Conservation (phyloP, 1,284 basidiomycete species). For the Cutaneotrichosporon cavernicola region DNA sequence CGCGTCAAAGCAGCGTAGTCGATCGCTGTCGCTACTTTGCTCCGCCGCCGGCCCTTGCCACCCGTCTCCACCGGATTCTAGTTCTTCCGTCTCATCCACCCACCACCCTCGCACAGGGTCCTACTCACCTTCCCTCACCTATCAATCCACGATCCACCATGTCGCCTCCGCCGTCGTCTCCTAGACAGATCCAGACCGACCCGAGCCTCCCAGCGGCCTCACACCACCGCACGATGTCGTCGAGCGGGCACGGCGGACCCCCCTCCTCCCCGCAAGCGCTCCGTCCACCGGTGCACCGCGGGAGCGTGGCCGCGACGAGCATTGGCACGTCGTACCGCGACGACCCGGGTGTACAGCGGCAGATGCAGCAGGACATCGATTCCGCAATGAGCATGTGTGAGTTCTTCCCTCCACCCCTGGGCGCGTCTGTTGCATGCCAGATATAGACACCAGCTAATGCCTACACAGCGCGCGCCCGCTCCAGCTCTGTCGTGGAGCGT, state of each 20-base stretch:
- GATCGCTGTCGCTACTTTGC: neutral
- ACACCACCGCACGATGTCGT: conserved; percentile 24
- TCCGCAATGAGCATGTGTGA: conserved; percentile 50
- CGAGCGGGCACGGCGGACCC: neutral
- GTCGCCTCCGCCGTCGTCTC: conserved; percentile 32
- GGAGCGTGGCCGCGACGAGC: conserved; percentile 3
- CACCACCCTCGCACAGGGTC: neutral
- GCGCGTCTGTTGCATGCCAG: neutral
- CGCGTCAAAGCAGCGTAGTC: neutral
- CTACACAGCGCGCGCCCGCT: conserved; percentile 42
- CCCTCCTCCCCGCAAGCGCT: conserved; percentile 38
- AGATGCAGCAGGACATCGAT: conserved; percentile 51
- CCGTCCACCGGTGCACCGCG: conserved; percentile 14
- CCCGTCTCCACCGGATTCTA: neutral
- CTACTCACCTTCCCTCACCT: neutral
- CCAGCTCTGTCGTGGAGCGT: conserved; percentile 37
- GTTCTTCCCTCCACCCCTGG: conserved; percentile 17
- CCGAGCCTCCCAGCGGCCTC: conserved; percentile 26
- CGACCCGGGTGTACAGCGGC: conserved; percentile 38
- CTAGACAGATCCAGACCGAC: conserved; percentile 35
- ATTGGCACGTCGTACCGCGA: conserved; percentile 28
- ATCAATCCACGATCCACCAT: neutral
- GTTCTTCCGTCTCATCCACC: conserved; percentile 11
- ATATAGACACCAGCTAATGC: neutral
- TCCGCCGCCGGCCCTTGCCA: neutral